Percentiles rank a stretch among this genome's conserved stretches.
Conservation (phyloP, 2,329 filamentous ascomycete genomes). For the Fusarium metavorans region DNA sequence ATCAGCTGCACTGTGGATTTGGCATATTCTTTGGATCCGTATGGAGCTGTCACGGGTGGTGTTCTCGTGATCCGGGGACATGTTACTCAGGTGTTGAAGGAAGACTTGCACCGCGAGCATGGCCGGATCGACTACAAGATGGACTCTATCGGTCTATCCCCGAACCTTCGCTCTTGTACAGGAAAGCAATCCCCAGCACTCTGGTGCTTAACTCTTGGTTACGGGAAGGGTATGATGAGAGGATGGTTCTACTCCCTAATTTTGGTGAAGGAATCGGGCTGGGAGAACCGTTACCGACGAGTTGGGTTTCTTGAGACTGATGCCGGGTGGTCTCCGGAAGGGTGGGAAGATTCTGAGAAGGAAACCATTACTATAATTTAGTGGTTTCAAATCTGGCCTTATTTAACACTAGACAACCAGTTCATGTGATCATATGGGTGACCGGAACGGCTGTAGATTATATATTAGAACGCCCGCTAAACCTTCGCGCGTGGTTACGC, state of each 20-base stretch:
- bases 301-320: not conserved
- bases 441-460: too few species aligned
- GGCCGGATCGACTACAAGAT: not conserved
- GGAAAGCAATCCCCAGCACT: not conserved
- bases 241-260: not conserved
- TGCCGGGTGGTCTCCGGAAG: not conserved
- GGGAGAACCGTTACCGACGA: not conserved
- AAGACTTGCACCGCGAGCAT: not conserved
- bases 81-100: not conserved
- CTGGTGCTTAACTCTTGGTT: not conserved
- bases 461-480: too few species aligned
- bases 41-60: not conserved
- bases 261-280: not conserved
- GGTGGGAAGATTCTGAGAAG: accelerated
- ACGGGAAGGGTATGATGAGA: not conserved
- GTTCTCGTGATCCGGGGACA: not conserved
- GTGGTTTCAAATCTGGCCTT: too few species aligned
- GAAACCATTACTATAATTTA: not conserved
- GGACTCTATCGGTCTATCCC: not conserved
- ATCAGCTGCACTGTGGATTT: not conserved
- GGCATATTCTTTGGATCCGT: not conserved
- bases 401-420: too few species aligned
- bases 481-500: too few species aligned
- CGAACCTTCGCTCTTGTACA: not conserved
- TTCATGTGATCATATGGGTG: too few species aligned